A percentile compares a stretch with the other conserved stretches of the same genome.
phyloP scores from a whole-genome alignment of 2,329 filamentous ascomycete genomes.

The Cladosporium austrohemisphaericum region DNA sequence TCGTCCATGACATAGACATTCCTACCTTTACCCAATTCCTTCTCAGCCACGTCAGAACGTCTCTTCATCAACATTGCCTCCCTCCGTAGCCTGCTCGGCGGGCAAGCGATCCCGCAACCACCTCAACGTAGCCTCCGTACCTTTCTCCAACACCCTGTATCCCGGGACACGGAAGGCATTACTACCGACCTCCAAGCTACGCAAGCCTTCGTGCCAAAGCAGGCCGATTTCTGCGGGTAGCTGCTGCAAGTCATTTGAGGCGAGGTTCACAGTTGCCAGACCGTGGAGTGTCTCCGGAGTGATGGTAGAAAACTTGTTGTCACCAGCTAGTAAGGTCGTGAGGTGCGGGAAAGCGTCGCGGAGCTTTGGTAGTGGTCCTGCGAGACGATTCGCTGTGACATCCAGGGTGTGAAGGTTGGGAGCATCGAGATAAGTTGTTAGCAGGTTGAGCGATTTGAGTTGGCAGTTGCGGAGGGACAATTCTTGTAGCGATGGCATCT shows the following conservation, averaged over 20 bases:
- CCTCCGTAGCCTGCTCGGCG: neutral
- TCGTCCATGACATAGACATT: neutral
- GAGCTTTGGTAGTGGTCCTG: slow-evolving; percentile 61
- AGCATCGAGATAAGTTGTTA: slow-evolving; percentile 66
- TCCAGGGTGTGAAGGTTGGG: slow-evolving; percentile 74
- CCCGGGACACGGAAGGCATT: slow-evolving; percentile 86
- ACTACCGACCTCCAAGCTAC: slow-evolving; percentile 70
- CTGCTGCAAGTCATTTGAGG: slow-evolving; percentile 80
- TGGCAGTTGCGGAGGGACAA: slow-evolving; percentile 73
- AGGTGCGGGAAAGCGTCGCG: slow-evolving; percentile 67
- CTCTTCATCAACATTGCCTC: neutral
- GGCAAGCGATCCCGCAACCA: slow-evolving; percentile 73
- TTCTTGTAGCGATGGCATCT: slow-evolving; percentile 68
- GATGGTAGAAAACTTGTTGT: slow-evolving; percentile 69
- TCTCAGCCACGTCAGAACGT: neutral
- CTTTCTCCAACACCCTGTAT: slow-evolving; percentile 77
- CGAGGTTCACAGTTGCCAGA: slow-evolving; percentile 70
- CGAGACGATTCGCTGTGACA: slow-evolving; percentile 76
- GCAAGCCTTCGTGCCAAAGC: slow-evolving; percentile 62
- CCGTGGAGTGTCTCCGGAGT: slow-evolving; percentile 71
- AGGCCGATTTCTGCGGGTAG: slow-evolving; percentile 78
- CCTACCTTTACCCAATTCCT: neutral
- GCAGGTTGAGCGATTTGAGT: slow-evolving; percentile 64
- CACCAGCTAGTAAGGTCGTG: slow-evolving; percentile 66
- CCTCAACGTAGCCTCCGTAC: slow-evolving; percentile 76